A percentile compares a stretch with the other conserved stretches of the same genome.
Evolutionary conservation across 78 protist species (phyloP).

Genomic region (Pigoraptor vietnamica): DNA sequence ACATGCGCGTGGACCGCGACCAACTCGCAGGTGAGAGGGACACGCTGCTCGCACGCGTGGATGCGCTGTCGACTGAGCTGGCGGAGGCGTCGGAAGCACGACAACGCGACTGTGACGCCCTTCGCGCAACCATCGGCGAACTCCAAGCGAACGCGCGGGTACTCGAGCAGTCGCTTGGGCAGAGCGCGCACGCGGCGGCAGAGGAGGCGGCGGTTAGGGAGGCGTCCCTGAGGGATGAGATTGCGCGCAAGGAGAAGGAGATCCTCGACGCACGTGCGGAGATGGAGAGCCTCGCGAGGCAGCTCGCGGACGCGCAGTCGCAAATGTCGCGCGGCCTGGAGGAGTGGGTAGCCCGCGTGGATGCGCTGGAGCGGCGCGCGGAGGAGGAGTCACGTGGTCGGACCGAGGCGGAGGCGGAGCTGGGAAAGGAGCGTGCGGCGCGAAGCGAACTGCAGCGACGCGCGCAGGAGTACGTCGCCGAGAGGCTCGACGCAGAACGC

Average conservation of each 20-base stretch:
- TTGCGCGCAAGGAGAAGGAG: background rate
- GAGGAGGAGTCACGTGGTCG: background rate
- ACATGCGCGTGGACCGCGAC: no score
- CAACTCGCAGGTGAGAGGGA: no score
- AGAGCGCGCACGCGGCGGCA: background rate
- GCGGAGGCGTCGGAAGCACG: background rate
- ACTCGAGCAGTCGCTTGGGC: background rate
- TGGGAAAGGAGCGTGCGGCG: background rate
- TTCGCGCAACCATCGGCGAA: background rate
- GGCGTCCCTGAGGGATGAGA: background rate
- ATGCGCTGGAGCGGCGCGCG: background rate
- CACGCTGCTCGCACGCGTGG: background rate
- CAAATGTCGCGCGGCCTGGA: background rate
- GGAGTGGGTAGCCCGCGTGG: background rate
- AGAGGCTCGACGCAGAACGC: background rate
- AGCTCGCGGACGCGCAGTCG: background rate
- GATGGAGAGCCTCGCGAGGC: background rate
- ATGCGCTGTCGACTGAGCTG: background rate
- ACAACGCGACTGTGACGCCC: background rate
- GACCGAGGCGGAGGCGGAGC: background rate
- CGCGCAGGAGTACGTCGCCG: background rate
- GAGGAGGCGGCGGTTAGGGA: background rate
- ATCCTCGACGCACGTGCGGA: background rate
- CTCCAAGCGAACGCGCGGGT: background rate
- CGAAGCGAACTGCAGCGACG: background rate